Evolutionary conservation across 2,329 filamentous ascomycete genomes (phyloP).

Genomic region (Hymenoscyphus fraxineus): DNA sequence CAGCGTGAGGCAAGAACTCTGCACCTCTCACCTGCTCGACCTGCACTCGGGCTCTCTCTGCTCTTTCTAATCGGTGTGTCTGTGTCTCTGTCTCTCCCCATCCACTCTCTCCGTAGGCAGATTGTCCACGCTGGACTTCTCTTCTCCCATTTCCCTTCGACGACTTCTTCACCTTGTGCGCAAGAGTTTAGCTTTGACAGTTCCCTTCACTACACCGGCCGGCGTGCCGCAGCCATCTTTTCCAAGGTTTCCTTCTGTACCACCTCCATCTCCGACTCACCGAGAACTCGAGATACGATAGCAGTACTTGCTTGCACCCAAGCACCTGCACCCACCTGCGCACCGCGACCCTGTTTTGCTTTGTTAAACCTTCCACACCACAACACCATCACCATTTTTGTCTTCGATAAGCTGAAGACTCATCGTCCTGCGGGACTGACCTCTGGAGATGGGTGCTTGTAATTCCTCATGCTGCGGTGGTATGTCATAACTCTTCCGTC

Average conservation of each 20-base stretch:
- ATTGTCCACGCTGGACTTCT: neutral
- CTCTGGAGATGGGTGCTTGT: slow-evolving; percentile 55
- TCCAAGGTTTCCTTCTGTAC: slow-evolving; percentile 10
- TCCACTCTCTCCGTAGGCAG: no score
- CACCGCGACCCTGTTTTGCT: slow-evolving; percentile 19
- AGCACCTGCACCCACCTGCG: neutral
- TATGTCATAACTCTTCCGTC: slow-evolving; percentile 28
- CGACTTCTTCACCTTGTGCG: neutral
- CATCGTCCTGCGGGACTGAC: slow-evolving; percentile 31
- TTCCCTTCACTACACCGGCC: slow-evolving; percentile 10
- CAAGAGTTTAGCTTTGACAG: neutral
- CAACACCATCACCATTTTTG: slow-evolving; percentile 22
- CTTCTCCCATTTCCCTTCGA: neutral
- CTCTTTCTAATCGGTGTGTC: no score
- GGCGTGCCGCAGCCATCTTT: slow-evolving; percentile 3
- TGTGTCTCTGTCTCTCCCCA: no score
- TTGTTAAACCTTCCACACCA: slow-evolving; percentile 26
- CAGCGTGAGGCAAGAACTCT: neutral
- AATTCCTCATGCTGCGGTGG: slow-evolving; percentile 61
- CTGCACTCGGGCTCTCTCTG: neutral
- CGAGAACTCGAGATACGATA: neutral
- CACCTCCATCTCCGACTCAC: slow-evolving; percentile 16
- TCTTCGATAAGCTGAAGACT: slow-evolving; percentile 21
- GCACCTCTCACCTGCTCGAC: neutral
- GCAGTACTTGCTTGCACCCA: neutral